Conservation (phyloP, 2,329 filamentous ascomycete species). For the Colletotrichum neosansevieriae region DNA sequence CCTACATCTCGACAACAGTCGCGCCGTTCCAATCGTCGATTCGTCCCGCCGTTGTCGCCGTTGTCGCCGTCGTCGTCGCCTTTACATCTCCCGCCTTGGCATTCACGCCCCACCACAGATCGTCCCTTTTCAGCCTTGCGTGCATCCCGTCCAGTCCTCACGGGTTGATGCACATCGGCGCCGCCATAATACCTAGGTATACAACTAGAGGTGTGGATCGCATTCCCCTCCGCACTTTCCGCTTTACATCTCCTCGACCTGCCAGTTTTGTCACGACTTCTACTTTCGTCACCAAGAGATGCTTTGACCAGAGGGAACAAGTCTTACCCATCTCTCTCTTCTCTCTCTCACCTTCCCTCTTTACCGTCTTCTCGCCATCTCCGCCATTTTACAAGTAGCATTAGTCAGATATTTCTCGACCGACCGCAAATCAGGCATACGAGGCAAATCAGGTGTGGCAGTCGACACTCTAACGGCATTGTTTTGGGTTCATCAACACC, state of each 20-base stretch:
- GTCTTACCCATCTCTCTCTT: constrained; percentile 9
- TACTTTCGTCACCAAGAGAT: constrained; percentile 18
- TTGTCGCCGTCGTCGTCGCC: background rate
- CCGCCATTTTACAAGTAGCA: background rate
- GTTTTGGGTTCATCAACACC: constrained; percentile 8
- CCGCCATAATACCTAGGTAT: constrained; percentile 25
- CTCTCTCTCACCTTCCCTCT: constrained; percentile 12
- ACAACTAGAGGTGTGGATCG: constrained; percentile 35
- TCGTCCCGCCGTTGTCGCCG: background rate
- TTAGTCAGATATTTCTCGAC: background rate
- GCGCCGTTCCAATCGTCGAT: background rate
- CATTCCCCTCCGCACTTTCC: constrained; percentile 11
- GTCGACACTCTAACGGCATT: background rate
- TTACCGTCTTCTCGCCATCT: constrained; percentile 8
- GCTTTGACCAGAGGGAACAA: constrained; percentile 31
- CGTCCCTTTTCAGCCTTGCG: constrained; percentile 37
- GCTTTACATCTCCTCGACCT: background rate
- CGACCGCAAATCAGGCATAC: background rate
- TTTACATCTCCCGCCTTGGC: constrained; percentile 31
- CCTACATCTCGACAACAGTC: background rate
- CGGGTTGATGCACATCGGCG: constrained; percentile 26
- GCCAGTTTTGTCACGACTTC: constrained; percentile 4
- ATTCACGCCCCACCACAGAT: constrained; percentile 36
- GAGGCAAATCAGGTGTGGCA: background rate
- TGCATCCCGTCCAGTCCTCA: constrained; percentile 1